Evolutionary conservation across 1,139 yeast species (phyloP).

Genomic region (Suhomyces wounanorum): DNA sequence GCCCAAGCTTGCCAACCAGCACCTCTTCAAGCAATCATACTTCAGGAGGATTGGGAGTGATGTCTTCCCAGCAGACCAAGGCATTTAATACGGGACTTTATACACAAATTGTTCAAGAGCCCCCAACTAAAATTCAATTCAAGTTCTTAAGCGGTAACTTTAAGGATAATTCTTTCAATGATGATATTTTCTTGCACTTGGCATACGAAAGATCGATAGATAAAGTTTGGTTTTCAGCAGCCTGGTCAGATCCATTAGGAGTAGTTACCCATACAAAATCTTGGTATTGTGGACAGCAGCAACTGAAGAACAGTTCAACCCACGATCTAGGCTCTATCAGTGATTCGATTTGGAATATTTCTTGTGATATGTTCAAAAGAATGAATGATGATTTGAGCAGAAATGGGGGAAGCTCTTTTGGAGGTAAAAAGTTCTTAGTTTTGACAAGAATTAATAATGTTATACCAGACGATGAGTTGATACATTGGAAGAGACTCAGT

Average conservation of each 20-base stretch:
- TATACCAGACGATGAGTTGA: constrained; percentile 75
- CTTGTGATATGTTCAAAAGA: constrained; percentile 38
- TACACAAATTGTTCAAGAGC: constrained; percentile 47
- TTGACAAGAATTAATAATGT: constrained; percentile 70
- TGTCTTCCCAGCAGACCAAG: not conserved
- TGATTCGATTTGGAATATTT: constrained; percentile 45
- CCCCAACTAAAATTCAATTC: constrained; percentile 53
- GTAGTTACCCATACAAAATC: constrained; percentile 62
- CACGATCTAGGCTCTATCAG: constrained; percentile 37
- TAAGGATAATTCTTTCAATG: constrained; percentile 37
- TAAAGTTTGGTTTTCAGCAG: constrained; percentile 80
- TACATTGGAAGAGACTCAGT: constrained; percentile 75
- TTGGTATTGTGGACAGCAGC: constrained; percentile 51
- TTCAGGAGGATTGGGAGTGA: not conserved
- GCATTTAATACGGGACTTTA: constrained; percentile 24
- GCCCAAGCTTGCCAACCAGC: constrained; percentile 31
- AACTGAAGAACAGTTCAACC: constrained; percentile 18
- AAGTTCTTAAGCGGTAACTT: constrained; percentile 38
- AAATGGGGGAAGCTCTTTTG: constrained; percentile 24
- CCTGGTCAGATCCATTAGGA: constrained; percentile 90
- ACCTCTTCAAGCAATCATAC: not conserved
- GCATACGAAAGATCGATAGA: constrained; percentile 85
- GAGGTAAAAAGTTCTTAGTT: constrained; percentile 63
- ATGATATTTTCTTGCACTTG: constrained; percentile 79
- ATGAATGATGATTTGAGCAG: constrained; percentile 37